These are phyloP conservation scores for Bretschneidera sinensis DNA, from an alignment of 345 rosid genomes.

Conservation along the genomic window DNA sequence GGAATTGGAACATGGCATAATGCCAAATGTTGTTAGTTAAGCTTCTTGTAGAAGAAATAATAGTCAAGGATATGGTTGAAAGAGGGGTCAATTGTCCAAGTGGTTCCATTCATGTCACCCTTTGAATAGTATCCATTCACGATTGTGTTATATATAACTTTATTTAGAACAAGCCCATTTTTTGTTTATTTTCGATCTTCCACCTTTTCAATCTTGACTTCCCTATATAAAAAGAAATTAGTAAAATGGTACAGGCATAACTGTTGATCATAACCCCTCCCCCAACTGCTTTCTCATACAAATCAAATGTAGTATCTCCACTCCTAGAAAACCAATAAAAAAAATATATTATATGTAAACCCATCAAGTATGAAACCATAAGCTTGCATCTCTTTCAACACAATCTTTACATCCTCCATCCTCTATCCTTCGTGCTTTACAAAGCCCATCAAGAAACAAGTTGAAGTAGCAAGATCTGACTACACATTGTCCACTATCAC, in stretches of 20 bases:
- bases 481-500: constrained; percentile 46
- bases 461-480: constrained; percentile 66
- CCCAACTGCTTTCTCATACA: constrained; percentile 37
- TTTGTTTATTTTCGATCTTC: constrained; percentile 40
- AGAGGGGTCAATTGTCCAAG: constrained; percentile 34
- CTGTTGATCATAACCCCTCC: constrained; percentile 47
- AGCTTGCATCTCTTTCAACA: constrained; percentile 58
- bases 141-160: constrained; percentile 52
- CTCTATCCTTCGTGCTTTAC: constrained; percentile 47
- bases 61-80: too few species aligned
- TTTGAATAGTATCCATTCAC: constrained; percentile 58
- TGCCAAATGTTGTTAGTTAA: too few species aligned
- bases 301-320: constrained; percentile 34
- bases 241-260: constrained; percentile 47
- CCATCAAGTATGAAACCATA: constrained; percentile 58
- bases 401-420: constrained; percentile 46
- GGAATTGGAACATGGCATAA: too few species aligned
- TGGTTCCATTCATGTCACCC: constrained; percentile 46
- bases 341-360: constrained; percentile 50
- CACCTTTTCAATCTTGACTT: constrained; percentile 53
- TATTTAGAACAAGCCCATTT: constrained; percentile 47
- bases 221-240: constrained; percentile 62
- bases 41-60: too few species aligned
- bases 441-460: constrained; percentile 57
- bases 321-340: constrained; percentile 46